A percentile compares a stretch with the other conserved stretches of the same genome.
phyloP scores from a whole-genome alignment of 2,329 filamentous ascomycete genomes.

The Fusarium caatingaense region DNA sequence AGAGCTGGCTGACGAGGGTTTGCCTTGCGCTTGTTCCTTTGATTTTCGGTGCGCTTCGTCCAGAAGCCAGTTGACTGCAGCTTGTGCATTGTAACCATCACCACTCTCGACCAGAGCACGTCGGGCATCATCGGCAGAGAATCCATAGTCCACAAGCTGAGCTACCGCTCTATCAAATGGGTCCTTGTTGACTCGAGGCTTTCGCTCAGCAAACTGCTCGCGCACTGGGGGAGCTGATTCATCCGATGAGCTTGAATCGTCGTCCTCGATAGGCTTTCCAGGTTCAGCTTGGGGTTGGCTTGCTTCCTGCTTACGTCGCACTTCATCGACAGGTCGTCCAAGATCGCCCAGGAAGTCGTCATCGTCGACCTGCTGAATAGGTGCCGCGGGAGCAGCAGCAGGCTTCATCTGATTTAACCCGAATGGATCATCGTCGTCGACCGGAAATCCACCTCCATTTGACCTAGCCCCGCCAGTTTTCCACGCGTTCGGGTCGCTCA shows the following conservation, averaged over 20 bases:
- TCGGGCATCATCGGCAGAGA: conserved; percentile 84
- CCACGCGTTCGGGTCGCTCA: conserved; percentile 68
- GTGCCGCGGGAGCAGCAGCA: conserved; percentile 48
- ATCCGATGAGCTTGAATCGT: conserved; percentile 60
- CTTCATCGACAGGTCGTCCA: conserved; percentile 72
- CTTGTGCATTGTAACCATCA: conserved; percentile 82
- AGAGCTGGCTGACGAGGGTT: conserved; percentile 58
- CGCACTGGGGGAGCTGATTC: conserved; percentile 49
- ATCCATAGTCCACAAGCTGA: conserved; percentile 95
- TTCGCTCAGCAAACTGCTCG: conserved; percentile 39
- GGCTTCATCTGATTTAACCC: conserved; percentile 75
- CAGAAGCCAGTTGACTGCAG: conserved; percentile 87
- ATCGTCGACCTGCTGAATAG: conserved; percentile 58
- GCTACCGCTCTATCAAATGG: conserved; percentile 81
- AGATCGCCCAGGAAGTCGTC: conserved; percentile 75
- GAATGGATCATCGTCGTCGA: conserved; percentile 90
- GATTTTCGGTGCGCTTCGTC: conserved; percentile 91
- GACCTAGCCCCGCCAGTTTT: conserved; percentile 45
- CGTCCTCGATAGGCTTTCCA: conserved; percentile 66
- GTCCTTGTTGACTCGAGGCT: conserved; percentile 48
- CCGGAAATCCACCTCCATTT: conserved; percentile 55
- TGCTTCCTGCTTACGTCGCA: conserved; percentile 61
- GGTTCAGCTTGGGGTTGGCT: conserved; percentile 59
- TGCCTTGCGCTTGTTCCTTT: conserved; percentile 74
- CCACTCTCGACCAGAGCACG: conserved; percentile 84